Evolutionary conservation across 768 basidiomycete species (phyloP).

Genomic region (Coprinellus micaceus): DNA sequence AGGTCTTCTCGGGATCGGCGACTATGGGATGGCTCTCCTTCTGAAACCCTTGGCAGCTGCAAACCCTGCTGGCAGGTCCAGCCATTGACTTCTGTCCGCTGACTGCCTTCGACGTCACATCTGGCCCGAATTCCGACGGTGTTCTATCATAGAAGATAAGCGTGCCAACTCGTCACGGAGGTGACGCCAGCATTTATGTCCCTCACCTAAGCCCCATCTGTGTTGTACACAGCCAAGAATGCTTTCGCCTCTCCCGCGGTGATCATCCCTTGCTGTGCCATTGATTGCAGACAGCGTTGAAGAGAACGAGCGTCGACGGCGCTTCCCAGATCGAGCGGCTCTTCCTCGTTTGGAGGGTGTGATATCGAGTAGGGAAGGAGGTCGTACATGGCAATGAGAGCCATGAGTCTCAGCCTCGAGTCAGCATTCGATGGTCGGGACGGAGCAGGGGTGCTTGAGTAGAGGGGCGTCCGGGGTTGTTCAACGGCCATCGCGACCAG

Average conservation of each 20-base stretch:
- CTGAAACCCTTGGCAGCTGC: no score
- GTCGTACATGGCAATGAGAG: slow-evolving; percentile 28
- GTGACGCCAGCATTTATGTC: not conserved
- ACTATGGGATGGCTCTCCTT: no score
- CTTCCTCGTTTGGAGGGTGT: slow-evolving; percentile 22
- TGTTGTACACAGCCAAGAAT: slow-evolving; percentile 14
- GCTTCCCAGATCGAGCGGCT: slow-evolving; percentile 23
- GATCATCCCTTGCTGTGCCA: slow-evolving; percentile 15
- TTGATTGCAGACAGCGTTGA: slow-evolving; percentile 21
- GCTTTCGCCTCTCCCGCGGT: slow-evolving; percentile 10
- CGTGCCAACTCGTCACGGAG: no score
- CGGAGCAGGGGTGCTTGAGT: no score
- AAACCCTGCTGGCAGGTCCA: no score
- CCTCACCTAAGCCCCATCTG: slow-evolving; percentile 2
- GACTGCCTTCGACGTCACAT: no score
- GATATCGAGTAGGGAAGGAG: slow-evolving; percentile 30
- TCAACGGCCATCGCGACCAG: no score
- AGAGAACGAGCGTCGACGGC: slow-evolving; percentile 24
- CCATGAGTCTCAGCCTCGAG: slow-evolving; percentile 26
- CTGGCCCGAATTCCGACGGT: no score
- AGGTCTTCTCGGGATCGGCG: no score
- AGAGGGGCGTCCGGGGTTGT: no score
- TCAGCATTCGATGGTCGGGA: not conserved
- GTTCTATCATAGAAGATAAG: no score
- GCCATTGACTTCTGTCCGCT: no score